phyloP scores from a whole-genome alignment of 257 asterid genomes.

The Solanum rostratum region DNA sequence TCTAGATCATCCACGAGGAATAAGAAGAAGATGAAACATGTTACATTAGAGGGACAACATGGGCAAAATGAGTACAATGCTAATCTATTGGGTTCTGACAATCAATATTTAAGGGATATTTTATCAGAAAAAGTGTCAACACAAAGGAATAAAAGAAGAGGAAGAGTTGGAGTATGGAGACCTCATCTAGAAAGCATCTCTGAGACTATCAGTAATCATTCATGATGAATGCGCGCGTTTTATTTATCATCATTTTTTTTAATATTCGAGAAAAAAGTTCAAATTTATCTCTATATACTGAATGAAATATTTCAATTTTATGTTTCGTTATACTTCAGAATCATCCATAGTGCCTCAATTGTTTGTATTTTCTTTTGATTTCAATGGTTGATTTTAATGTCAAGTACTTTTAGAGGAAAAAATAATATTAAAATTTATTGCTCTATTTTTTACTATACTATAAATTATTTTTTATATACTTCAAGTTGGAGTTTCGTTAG shows the following conservation, averaged over 20 bases:
- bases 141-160: slow-evolving; percentile 68
- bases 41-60: background rate
- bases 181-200: slow-evolving; percentile 83
- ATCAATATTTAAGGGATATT: slow-evolving; percentile 61
- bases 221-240: background rate
- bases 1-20: background rate
- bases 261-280: background rate
- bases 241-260: background rate
- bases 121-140: slow-evolving; percentile 51
- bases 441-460: background rate
- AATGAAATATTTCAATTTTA: background rate
- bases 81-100: slow-evolving; percentile 34
- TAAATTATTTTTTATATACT: background rate
- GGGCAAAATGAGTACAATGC: background rate
- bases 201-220: slow-evolving; percentile 42
- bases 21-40: slow-evolving; percentile 21
- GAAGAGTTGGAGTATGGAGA: slow-evolving; percentile 73
- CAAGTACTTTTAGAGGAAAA: background rate
- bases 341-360: background rate
- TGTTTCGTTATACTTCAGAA: background rate
- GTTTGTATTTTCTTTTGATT: background rate
- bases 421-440: background rate
- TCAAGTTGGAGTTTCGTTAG: background rate
- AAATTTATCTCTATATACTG: background rate
- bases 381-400: background rate